phyloP scores from a whole-genome alignment of 2,329 filamentous ascomycete species.

The Xylaria polymorpha region DNA sequence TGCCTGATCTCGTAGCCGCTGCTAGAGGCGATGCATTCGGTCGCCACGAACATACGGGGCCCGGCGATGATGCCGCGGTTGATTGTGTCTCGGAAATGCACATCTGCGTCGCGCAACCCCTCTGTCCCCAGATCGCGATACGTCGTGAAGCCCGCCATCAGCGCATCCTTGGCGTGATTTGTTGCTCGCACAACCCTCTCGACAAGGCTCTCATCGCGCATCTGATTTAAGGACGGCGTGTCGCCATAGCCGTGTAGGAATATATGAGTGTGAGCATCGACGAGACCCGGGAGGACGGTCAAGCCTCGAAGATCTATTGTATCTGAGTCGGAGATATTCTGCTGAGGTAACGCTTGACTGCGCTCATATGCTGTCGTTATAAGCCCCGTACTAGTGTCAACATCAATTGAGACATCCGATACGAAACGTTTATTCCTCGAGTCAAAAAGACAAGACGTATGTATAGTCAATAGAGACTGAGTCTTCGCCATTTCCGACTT shows the following conservation, averaged over 20 bases:
- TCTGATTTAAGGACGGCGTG: constrained; percentile 55
- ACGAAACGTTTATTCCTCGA: constrained; percentile 44
- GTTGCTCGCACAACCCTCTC: constrained; percentile 66
- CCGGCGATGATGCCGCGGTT: constrained; percentile 65
- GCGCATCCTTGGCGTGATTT: constrained; percentile 63
- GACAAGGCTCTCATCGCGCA: constrained; percentile 68
- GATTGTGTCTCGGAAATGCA: constrained; percentile 63
- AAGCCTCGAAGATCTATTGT: constrained; percentile 65
- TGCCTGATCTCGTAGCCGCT: constrained; percentile 62
- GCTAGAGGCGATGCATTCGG: constrained; percentile 61
- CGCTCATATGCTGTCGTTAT: constrained; percentile 41
- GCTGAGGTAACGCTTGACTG: constrained; percentile 21
- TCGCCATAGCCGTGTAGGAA: constrained; percentile 63
- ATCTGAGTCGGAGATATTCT: constrained; percentile 29
- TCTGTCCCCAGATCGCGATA: constrained; percentile 68
- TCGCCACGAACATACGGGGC: constrained; percentile 67
- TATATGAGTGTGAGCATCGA: constrained; percentile 68
- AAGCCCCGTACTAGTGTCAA: constrained; percentile 44
- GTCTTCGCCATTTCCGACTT: constrained; percentile 13
- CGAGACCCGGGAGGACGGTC: constrained; percentile 63
- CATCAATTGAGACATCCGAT: constrained; percentile 39
- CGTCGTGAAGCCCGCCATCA: constrained; percentile 69
- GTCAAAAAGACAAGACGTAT: constrained; percentile 47
- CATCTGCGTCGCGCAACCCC: constrained; percentile 61
- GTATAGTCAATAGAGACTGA: constrained; percentile 37